Evolutionary conservation across 1,284 basidiomycete species (phyloP).

Genomic region (Ustilago lituana): DNA sequence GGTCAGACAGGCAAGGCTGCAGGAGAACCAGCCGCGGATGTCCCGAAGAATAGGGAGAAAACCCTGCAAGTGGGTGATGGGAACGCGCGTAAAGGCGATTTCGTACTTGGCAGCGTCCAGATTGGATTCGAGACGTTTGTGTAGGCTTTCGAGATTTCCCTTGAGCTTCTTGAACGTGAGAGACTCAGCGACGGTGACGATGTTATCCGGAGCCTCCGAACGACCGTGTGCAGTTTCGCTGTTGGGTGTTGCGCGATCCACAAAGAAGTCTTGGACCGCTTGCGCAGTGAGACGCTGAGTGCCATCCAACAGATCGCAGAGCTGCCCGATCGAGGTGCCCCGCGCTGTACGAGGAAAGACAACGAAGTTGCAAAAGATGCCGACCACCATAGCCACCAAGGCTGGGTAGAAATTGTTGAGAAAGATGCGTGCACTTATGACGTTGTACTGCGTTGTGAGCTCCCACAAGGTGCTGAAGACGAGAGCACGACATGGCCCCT

Average conservation of each 20-base stretch:
- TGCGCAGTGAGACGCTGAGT: slow-evolving; percentile 32
- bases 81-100: slow-evolving; percentile 40
- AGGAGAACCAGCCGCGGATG: slow-evolving; percentile 51
- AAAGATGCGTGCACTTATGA: slow-evolving; percentile 48
- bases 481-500: slow-evolving; percentile 37
- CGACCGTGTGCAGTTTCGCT: background rate
- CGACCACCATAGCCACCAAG: slow-evolving; percentile 44
- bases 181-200: too few species aligned
- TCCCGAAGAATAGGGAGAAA: slow-evolving; percentile 31
- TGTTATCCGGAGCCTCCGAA: too few species aligned
- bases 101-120: slow-evolving; percentile 54
- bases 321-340: slow-evolving; percentile 23
- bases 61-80: slow-evolving; percentile 22
- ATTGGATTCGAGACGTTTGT: slow-evolving; percentile 18
- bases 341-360: slow-evolving; percentile 51
- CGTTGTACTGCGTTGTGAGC: slow-evolving; percentile 40
- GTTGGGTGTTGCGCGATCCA: background rate
- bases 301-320: slow-evolving; percentile 24
- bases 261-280: slow-evolving; percentile 45
- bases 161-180: slow-evolving; percentile 21
- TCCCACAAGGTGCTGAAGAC: slow-evolving; percentile 54
- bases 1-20: slow-evolving; percentile 25
- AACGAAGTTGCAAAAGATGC: slow-evolving; percentile 39
- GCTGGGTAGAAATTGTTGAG: slow-evolving; percentile 53
- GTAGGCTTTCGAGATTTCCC: slow-evolving; percentile 7